Conservation (phyloP, 805 yeast genomes). For the Ogataea populi-albae region DNA sequence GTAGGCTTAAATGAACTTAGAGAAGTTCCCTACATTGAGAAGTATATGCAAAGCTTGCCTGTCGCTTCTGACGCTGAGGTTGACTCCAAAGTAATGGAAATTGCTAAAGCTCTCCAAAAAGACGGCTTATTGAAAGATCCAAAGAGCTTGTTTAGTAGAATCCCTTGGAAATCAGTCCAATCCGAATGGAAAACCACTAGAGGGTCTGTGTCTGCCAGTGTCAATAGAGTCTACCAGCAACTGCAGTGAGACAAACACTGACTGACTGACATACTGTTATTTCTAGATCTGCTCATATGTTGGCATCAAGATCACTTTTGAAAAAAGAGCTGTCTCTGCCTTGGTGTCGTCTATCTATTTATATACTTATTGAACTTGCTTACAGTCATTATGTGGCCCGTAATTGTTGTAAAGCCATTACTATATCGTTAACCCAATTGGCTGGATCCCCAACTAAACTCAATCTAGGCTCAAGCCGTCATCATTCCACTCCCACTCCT, state of each 20-base stretch:
- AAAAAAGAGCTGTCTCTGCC: too few species aligned
- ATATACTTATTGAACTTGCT: constrained; percentile 3
- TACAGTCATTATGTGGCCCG: too few species aligned
- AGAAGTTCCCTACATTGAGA: constrained; percentile 35
- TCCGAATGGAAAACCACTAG: constrained; percentile 38
- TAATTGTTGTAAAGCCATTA: too few species aligned
- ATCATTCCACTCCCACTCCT: too few species aligned
- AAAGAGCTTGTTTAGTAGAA: constrained; percentile 28
- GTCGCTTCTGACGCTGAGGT: constrained; percentile 37
- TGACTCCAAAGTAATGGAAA: constrained; percentile 29
- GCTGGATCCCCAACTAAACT: too few species aligned
- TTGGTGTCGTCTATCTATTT: constrained; percentile 1
- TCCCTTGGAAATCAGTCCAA: constrained; percentile 35
- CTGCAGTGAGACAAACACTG: constrained; percentile 7
- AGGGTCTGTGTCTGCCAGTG: constrained; percentile 27
- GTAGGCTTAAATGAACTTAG: constrained; percentile 37
- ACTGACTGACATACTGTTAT: too few species aligned
- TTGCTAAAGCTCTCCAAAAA: constrained; percentile 26
- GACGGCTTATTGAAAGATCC: constrained; percentile 26
- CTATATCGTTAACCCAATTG: too few species aligned
- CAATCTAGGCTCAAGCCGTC: too few species aligned
- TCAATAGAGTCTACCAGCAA: constrained; percentile 26
- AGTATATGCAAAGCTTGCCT: constrained; percentile 35
- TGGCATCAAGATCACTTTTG: too few species aligned
- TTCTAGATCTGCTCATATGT: constrained; percentile 1